A percentile compares a stretch with the other conserved stretches of the same genome.
phyloP scores from a whole-genome alignment of 78 protist species.

The Dictyostelium purpureum region DNA sequence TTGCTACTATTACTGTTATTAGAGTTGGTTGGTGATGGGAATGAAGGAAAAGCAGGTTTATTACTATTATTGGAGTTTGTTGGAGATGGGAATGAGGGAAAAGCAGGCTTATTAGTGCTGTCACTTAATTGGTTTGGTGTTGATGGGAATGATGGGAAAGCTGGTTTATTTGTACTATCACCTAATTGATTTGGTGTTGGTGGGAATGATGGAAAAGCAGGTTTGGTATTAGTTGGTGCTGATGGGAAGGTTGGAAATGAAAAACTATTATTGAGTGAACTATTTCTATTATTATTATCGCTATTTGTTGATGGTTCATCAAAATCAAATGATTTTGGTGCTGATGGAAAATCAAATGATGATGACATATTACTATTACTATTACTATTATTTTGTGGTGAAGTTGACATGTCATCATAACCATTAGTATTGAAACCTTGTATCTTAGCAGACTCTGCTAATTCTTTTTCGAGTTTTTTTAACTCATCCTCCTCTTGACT shows the following conservation, averaged over 20 bases:
- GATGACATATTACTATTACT: not conserved
- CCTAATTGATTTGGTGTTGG: too few species aligned
- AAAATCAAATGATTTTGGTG: not conserved
- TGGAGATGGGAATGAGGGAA: not conserved
- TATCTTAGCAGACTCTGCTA: not conserved
- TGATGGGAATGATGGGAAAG: constrained; percentile 33
- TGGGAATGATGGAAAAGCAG: constrained; percentile 3
- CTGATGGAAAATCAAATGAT: not conserved
- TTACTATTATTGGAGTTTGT: not conserved
- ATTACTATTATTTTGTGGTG: not conserved
- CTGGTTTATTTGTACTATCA: not conserved
- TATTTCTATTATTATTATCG: not conserved
- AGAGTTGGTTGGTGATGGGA: not conserved
- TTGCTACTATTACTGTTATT: not conserved
- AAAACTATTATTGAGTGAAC: not conserved
- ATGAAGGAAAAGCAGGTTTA: not conserved
- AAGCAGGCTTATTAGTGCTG: not conserved
- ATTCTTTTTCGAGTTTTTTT: constrained; percentile 11
- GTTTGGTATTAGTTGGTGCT: not conserved
- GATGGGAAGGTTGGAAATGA: constrained; percentile 3
- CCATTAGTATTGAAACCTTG: not conserved
- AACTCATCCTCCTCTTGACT: constrained; percentile 8
- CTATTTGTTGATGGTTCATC: not conserved
- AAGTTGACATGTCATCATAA: not conserved
- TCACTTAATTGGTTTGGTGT: not conserved